A percentile compares a stretch with the other conserved stretches of the same genome.
Conservation (phyloP, 2,329 filamentous ascomycete genomes). For the Talaromyces atroroseus region DNA sequence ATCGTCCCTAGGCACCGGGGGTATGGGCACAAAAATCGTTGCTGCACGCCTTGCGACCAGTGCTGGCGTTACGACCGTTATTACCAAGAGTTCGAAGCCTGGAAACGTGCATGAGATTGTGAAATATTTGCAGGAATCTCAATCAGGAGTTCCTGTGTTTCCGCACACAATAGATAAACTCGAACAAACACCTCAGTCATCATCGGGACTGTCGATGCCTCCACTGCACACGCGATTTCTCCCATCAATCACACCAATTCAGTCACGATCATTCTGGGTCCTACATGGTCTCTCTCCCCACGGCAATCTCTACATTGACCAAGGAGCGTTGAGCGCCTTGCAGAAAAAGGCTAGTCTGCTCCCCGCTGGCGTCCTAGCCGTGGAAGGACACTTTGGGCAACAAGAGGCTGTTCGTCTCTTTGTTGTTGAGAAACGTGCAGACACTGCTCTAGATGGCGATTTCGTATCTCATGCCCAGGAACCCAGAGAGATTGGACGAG, state of each 20-base stretch:
- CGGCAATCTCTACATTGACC: conserved; percentile 86
- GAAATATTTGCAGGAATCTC: conserved; percentile 59
- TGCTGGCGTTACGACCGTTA: conserved; percentile 91
- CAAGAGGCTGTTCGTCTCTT: conserved; percentile 87
- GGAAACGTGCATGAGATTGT: conserved; percentile 89
- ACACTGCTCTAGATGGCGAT: conserved; percentile 37
- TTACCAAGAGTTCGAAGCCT: conserved; percentile 87
- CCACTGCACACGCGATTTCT: conserved; percentile 91
- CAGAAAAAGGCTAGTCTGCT: conserved; percentile 79
- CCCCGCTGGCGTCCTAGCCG: conserved; percentile 83
- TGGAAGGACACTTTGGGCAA: conserved; percentile 81
- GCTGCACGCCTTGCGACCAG: conserved; percentile 88
- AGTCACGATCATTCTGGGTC: conserved; percentile 95
- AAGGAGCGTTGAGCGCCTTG: conserved; percentile 77
- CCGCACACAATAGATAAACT: conserved; percentile 16
- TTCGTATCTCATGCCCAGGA: conserved; percentile 33
- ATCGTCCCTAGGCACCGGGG: conserved; percentile 83
- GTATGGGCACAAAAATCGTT: conserved; percentile 96
- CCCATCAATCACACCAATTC: conserved; percentile 74
- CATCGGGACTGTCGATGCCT: conserved; percentile 35
- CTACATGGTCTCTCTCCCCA: conserved; percentile 86
- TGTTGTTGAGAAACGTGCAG: conserved; percentile 61
- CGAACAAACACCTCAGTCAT: conserved; percentile 28
- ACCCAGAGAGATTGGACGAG: conserved; percentile 73
- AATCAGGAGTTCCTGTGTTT: not conserved